Conservation (phyloP, 495 filamentous ascomycete species). For the Podospora appendiculata region DNA sequence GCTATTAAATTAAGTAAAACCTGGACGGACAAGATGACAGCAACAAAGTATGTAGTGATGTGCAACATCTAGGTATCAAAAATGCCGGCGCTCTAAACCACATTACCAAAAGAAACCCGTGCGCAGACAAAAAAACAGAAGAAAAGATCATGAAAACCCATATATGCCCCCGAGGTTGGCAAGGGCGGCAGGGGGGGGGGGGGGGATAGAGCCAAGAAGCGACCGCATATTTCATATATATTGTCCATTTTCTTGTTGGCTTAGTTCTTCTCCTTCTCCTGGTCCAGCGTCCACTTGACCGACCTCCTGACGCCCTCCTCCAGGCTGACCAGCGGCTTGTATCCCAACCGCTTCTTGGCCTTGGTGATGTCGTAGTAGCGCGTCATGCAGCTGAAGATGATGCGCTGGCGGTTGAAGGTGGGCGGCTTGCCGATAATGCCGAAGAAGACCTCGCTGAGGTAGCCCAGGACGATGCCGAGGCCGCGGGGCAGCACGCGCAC, state of each 20-base stretch:
- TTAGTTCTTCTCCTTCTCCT: slow-evolving; percentile 24
- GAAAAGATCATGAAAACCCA: too few species aligned
- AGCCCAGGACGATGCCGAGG: slow-evolving; percentile 57
- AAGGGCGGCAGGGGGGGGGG: too few species aligned
- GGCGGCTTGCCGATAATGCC: slow-evolving; percentile 64
- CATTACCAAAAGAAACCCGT: too few species aligned
- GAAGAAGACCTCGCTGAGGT: slow-evolving; percentile 59
- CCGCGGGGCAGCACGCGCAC: slow-evolving; percentile 62
- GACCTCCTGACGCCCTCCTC: slow-evolving; percentile 66
- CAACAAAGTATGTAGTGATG: too few species aligned
- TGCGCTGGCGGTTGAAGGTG: slow-evolving; percentile 64
- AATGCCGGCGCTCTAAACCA: too few species aligned
- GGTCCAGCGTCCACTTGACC: slow-evolving; percentile 58
- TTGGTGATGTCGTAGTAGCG: slow-evolving; percentile 82
- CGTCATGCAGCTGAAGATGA: slow-evolving; percentile 73
- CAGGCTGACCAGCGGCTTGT: slow-evolving; percentile 63
- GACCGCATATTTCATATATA: too few species aligned
- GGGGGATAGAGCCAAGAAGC: too few species aligned
- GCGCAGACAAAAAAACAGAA: too few species aligned
- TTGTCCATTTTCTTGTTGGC: not conserved
- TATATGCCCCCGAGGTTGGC: too few species aligned
- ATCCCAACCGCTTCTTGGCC: slow-evolving; percentile 71
- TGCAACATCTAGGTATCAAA: too few species aligned
- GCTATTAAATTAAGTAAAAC: too few species aligned
- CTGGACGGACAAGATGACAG: too few species aligned